phyloP scores from a whole-genome alignment of 208 protist species.

The Leishmania lainsoni region DNA sequence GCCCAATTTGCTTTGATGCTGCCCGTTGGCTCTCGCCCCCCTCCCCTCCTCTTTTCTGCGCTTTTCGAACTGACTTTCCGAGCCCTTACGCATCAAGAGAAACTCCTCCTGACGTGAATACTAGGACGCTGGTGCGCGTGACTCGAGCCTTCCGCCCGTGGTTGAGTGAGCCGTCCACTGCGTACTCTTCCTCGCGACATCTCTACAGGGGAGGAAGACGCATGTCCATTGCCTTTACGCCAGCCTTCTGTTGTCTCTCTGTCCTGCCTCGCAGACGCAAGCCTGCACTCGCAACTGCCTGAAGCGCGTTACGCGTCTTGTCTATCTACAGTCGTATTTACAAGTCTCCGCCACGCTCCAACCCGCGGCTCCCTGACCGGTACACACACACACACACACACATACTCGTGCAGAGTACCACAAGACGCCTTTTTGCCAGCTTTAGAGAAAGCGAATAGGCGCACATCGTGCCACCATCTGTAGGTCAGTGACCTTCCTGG shows the following conservation, averaged over 20 bases:
- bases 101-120: not conserved
- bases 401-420: too few species aligned
- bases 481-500: not conserved
- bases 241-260: conserved; percentile 1
- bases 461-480: not conserved
- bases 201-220: not conserved
- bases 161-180: not conserved
- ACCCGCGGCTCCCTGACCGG: not conserved
- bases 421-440: not conserved
- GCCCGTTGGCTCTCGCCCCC: not conserved
- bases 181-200: not conserved
- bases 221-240: not conserved
- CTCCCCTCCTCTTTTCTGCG: not conserved
- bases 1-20: not conserved
- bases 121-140: not conserved
- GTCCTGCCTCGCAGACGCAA: not conserved
- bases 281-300: not conserved
- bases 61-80: not conserved
- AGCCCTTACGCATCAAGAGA: not conserved
- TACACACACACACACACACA: not conserved
- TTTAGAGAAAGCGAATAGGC: not conserved
- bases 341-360: not conserved
- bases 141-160: not conserved
- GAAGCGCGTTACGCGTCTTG: not conserved
- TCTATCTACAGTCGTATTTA: conserved; percentile 3